Evolutionary conservation across 208 protist species (phyloP).

Genomic region (Trypanosoma melophagium): DNA sequence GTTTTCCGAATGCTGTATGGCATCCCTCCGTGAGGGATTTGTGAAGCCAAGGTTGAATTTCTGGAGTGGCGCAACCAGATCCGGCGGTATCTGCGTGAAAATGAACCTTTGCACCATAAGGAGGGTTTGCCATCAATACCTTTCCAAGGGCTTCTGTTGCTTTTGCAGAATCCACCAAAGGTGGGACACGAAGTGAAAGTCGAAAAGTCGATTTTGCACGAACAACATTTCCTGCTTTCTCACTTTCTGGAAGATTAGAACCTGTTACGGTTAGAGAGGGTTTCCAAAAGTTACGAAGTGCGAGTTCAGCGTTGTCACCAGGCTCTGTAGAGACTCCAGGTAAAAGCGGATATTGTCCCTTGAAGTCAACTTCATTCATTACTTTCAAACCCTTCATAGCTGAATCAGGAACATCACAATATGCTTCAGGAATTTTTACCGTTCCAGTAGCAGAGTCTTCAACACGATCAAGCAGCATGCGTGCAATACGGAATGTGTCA

Average conservation of each 20-base stretch:
- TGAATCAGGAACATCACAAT: constrained; percentile 86
- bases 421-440: constrained; percentile 76
- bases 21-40: constrained; percentile 77
- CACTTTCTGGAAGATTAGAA: constrained; percentile 78
- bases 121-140: constrained; percentile 85
- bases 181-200: constrained; percentile 92
- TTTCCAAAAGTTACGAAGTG: constrained; percentile 92
- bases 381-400: constrained; percentile 40
- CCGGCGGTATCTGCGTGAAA: constrained; percentile 59
- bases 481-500: constrained; percentile 91
- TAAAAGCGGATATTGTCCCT: constrained; percentile 53
- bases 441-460: constrained; percentile 92
- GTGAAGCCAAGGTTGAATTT: constrained; percentile 76
- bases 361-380: constrained; percentile 65
- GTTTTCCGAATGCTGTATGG: constrained; percentile 72
- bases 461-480: constrained; percentile 86
- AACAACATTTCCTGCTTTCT: constrained; percentile 93
- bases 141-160: constrained; percentile 60
- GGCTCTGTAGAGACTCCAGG: constrained; percentile 39
- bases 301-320: constrained; percentile 69
- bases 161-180: constrained; percentile 51
- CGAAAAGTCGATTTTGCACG: constrained; percentile 87
- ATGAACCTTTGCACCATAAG: constrained; percentile 88
- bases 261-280: constrained; percentile 91
- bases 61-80: constrained; percentile 86